phyloP scores from a whole-genome alignment of 306 rosid species.

The Dalbergia cochinchinensis region DNA sequence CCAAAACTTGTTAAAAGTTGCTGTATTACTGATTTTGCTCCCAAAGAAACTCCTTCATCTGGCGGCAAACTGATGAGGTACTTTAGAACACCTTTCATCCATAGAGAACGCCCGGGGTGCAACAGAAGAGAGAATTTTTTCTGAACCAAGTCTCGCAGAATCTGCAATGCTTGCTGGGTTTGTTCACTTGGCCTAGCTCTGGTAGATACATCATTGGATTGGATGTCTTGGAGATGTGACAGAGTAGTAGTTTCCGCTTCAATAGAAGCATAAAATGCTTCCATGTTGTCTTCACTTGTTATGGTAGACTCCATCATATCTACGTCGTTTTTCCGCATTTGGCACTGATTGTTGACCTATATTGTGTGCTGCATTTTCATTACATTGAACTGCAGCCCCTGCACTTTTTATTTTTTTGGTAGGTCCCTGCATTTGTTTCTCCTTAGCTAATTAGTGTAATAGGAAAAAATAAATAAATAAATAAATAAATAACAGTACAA shows the following conservation, averaged over 20 bases:
- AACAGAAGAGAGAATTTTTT: conserved; percentile 31
- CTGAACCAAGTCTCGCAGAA: conserved; percentile 12
- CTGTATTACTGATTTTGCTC: conserved; percentile 9
- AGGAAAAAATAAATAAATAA: too few species aligned
- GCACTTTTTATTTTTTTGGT: too few species aligned
- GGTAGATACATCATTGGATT: not conserved
- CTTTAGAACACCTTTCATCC: conserved; percentile 17
- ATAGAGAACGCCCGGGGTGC: conserved; percentile 30
- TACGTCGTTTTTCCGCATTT: not conserved
- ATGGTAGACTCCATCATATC: not conserved
- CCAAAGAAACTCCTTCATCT: conserved; percentile 33
- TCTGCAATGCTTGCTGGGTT: conserved; percentile 33
- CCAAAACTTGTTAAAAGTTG: conserved; percentile 25
- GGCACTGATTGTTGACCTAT: too few species aligned
- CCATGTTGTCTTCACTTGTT: conserved; percentile 34
- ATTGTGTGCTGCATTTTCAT: not conserved
- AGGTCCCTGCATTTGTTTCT: too few species aligned
- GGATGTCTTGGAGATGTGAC: too few species aligned
- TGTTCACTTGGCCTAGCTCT: conserved; percentile 36
- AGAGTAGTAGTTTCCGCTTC: conserved; percentile 16
- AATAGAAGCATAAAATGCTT: conserved; percentile 43
- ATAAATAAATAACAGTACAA: too few species aligned
- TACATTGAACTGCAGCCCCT: too few species aligned
- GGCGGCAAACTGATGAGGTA: conserved; percentile 38
- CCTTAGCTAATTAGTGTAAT: too few species aligned